Conservation (phyloP, 257 asterid species). For the Salvia splendens region DNA sequence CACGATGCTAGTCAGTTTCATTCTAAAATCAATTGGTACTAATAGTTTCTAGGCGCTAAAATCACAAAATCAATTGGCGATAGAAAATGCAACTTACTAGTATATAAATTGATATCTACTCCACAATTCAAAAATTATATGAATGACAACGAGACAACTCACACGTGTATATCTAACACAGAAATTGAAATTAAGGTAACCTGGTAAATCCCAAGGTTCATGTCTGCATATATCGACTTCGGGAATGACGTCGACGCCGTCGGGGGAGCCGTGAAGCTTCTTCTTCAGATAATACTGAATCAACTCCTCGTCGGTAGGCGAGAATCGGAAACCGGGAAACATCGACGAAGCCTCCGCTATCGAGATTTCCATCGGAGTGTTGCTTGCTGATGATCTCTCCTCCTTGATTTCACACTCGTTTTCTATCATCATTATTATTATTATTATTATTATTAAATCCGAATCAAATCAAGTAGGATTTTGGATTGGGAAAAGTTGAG, state of each 20-base stretch:
- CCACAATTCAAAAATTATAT: too few species aligned
- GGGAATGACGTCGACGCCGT: conserved; percentile 62
- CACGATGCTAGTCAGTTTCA: too few species aligned
- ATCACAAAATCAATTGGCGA: too few species aligned
- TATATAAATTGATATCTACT: too few species aligned
- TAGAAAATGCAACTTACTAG: too few species aligned
- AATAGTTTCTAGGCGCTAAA: too few species aligned
- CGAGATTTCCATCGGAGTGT: conserved; percentile 52
- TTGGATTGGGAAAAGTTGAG: too few species aligned
- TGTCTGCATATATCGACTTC: conserved; percentile 76
- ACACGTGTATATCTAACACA: too few species aligned
- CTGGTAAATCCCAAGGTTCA: conserved; percentile 98
- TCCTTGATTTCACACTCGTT: neutral
- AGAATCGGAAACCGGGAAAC: conserved; percentile 87
- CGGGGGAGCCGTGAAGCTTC: conserved; percentile 57
- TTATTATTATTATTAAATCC: too few species aligned
- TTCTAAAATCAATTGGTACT: too few species aligned
- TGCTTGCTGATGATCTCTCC: conserved; percentile 13
- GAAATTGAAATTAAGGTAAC: conserved; percentile 30
- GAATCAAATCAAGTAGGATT: too few species aligned
- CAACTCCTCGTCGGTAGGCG: conserved; percentile 83
- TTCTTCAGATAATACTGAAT: conserved; percentile 66
- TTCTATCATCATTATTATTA: neutral
- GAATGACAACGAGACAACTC: too few species aligned
- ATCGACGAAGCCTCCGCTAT: conserved; percentile 60